Evolutionary conservation across 2,329 filamentous ascomycete genomes (phyloP).

Genomic region (Aspergillus chevalieri): DNA sequence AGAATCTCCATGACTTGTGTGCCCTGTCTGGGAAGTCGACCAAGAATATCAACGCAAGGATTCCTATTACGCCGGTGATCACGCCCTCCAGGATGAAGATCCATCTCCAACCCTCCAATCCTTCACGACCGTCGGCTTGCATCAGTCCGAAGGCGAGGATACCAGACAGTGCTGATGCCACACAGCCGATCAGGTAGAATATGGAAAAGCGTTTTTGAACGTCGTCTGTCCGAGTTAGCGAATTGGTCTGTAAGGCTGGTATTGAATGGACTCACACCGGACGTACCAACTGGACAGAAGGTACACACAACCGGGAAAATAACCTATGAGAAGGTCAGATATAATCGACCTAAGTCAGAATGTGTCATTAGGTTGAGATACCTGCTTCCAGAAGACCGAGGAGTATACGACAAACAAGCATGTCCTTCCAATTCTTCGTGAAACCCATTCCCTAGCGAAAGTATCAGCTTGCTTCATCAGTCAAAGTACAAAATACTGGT

Average conservation of each 20-base stretch:
- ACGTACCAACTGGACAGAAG: conserved; percentile 70
- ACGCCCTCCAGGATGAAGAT: conserved; percentile 52
- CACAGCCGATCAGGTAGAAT: conserved; percentile 47
- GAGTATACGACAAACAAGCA: conserved; percentile 20
- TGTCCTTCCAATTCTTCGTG: conserved; percentile 21
- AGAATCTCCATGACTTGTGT: conserved; percentile 28
- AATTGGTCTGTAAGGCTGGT: conserved; percentile 1
- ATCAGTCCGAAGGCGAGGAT: conserved; percentile 41
- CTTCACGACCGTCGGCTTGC: conserved; percentile 38
- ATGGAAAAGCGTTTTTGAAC: conserved; percentile 32
- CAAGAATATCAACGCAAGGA: conserved; percentile 30
- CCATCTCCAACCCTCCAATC: conserved; percentile 47
- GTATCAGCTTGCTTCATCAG: background rate
- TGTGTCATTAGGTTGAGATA: background rate
- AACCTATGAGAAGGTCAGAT: conserved; percentile 36
- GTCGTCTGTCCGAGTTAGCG: conserved; percentile 15
- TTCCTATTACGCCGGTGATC: conserved; percentile 23
- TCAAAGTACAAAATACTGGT: background rate
- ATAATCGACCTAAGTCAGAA: background rate
- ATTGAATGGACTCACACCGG: conserved; percentile 17
- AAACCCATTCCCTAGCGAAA: conserved; percentile 24
- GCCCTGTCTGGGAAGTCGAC: conserved; percentile 34
- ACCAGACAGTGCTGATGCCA: conserved; percentile 44
- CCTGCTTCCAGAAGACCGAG: conserved; percentile 24
- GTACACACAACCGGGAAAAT: conserved; percentile 66